These are phyloP conservation scores for Cercophora sp. DNA, from an alignment of 495 filamentous ascomycete genomes.

Conservation along the genomic window DNA sequence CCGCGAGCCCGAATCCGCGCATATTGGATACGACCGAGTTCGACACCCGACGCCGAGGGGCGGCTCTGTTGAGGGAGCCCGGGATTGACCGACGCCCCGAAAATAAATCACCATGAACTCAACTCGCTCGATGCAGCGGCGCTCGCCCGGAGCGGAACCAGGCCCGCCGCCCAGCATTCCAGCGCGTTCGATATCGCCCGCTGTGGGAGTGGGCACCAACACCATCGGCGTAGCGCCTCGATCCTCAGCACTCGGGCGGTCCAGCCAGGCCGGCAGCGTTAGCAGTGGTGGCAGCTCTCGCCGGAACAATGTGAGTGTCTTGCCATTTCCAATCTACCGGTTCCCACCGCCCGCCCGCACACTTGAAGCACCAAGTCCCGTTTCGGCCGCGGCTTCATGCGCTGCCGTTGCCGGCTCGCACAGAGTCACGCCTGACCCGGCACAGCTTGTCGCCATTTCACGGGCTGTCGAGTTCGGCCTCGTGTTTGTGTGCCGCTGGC, in stretches of 20 bases:
- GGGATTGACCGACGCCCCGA: too few relatives aligned
- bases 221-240: constrained; percentile 35
- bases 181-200: constrained; percentile 40
- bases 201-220: constrained; percentile 31
- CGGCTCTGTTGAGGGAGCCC: background rate
- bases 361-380: constrained; percentile 20
- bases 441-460: too few relatives aligned
- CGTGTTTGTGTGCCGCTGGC: too few relatives aligned
- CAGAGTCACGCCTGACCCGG: too few relatives aligned
- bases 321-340: constrained; percentile 10
- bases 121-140: constrained; percentile 42
- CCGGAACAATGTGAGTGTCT: constrained; percentile 49
- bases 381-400: constrained; percentile 20
- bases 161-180: constrained; percentile 38
- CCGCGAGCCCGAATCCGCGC: too few relatives aligned
- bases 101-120: constrained; percentile 36
- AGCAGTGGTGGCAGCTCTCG: constrained; percentile 41
- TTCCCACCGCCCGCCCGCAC: constrained; percentile 11
- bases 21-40: too few relatives aligned
- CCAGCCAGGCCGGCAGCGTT: constrained; percentile 20
- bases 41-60: background rate
- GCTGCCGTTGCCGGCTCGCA: background rate
- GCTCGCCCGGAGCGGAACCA: constrained; percentile 47
- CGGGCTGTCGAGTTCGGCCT: too few relatives aligned
- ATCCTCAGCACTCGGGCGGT: constrained; percentile 34